phyloP scores from a whole-genome alignment of 176 grass and related monocot species.

The Paspalum vaginatum region DNA sequence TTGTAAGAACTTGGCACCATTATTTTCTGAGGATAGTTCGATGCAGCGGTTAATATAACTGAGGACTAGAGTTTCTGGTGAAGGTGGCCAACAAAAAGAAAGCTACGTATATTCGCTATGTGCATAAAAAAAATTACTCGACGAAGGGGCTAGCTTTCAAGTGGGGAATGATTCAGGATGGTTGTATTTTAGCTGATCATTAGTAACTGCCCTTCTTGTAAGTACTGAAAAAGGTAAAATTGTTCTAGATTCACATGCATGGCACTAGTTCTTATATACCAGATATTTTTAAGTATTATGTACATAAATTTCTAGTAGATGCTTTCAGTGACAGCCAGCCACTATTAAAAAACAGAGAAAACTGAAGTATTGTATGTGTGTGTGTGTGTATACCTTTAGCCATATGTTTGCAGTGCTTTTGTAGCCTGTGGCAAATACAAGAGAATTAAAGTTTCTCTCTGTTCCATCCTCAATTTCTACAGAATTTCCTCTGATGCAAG shows the following conservation, averaged over 20 bases:
- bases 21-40: not conserved
- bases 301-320: not conserved
- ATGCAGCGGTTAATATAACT: not conserved
- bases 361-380: too few relatives aligned
- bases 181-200: not conserved
- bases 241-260: not conserved
- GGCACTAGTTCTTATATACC: not conserved
- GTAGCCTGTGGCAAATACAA: conserved; percentile 68
- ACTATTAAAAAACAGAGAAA: not conserved
- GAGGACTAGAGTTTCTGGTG: not conserved
- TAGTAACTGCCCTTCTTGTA: not conserved
- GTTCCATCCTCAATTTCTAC: conserved; percentile 59
- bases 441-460: conserved; percentile 37
- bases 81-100: not conserved
- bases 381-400: conserved; percentile 61
- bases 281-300: not conserved
- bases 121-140: not conserved
- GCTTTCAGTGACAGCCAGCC: not conserved
- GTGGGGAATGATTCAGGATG: too few relatives aligned
- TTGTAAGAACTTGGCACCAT: not conserved
- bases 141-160: not conserved
- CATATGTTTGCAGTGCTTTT: conserved; percentile 54
- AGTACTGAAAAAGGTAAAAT: not conserved
- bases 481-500: conserved; percentile 34
- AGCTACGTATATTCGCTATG: not conserved